A percentile compares a stretch with the other conserved stretches of the same genome.
Evolutionary conservation across 176 grass and related monocot genomes (phyloP).

Genomic region (Carex littledalei): DNA sequence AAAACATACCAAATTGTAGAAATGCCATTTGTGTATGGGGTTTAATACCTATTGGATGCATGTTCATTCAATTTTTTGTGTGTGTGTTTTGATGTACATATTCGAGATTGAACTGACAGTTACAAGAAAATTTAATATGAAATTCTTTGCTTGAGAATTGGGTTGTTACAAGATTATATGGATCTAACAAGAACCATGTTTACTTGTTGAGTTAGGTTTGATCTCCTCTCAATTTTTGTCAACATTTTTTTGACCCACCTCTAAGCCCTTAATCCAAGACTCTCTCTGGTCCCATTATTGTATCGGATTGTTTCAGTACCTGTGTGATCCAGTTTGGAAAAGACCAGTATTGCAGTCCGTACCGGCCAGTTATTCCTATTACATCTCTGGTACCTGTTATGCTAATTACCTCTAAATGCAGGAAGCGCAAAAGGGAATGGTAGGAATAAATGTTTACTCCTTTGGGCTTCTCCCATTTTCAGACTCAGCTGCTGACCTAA

Average conservation of each 20-base stretch:
- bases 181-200: background rate
- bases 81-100: background rate
- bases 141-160: background rate
- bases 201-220: background rate
- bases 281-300: background rate
- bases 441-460: constrained; percentile 48
- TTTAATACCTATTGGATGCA: background rate
- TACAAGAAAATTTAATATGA: background rate
- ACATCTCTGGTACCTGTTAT: background rate
- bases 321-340: background rate
- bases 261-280: background rate
- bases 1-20: background rate
- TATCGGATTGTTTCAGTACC: background rate
- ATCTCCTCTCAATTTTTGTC: background rate
- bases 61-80: background rate
- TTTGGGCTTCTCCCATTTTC: constrained; percentile 38
- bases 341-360: background rate
- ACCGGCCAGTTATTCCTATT: background rate
- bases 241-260: background rate
- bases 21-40: background rate
- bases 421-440: constrained; percentile 41
- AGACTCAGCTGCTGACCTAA: constrained; percentile 35
- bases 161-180: background rate
- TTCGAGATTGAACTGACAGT: background rate
- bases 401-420: constrained; percentile 4